Evolutionary conservation across 805 yeast genomes (phyloP), one percentile per base, ranked within the genome.

Genomic region (Lachancea lanzarotensis): DNA sequence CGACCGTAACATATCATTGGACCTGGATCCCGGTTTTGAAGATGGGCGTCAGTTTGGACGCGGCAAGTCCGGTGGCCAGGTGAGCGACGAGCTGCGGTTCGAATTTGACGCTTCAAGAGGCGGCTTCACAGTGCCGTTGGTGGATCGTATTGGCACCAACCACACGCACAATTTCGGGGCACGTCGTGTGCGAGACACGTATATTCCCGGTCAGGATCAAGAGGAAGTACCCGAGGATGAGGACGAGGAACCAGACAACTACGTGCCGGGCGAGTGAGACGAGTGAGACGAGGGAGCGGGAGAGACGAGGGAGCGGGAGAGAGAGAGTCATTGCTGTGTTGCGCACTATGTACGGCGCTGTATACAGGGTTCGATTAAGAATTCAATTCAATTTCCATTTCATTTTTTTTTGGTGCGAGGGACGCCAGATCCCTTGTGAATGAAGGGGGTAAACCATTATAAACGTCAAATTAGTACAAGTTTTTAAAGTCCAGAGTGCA

Each of bases 11-110:
- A 75, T 93, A 58, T 82, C 84, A 32, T 86, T 91, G 40, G 98
- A 93, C 67, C 71, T 95, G 55, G 98, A 93, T 60, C 96, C 97
- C 0, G 98, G 98, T 0, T 93, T 91, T 62, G 79, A 76, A 50
- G 97, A 91, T 55, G 98, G 98, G 1, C 74, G 98, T 52, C 98
- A 93, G 61, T 93, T 81, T 60, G 98, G 98, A 17, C 75, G 98
- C 57, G 98, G 98, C 38, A 74, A 76, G 13, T 81, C 78, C 49
- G 98, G 98, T 46, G 98, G 97, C 2, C 98, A 93, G 62, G 89
- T 82, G 1, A 70, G 83, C 41, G 90, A 84, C 57, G 95, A 87
- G 47, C 50, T 52, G 50, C 66, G 76, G 56, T 72, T 72, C 43
- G 76, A 73, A 52, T 69, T 75, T 53, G 76, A 75, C 45, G 72